Percentiles rank a stretch among this genome's conserved stretches.
phyloP scores from a whole-genome alignment of 2,329 filamentous ascomycete species.

The Cercospora berteroae region DNA sequence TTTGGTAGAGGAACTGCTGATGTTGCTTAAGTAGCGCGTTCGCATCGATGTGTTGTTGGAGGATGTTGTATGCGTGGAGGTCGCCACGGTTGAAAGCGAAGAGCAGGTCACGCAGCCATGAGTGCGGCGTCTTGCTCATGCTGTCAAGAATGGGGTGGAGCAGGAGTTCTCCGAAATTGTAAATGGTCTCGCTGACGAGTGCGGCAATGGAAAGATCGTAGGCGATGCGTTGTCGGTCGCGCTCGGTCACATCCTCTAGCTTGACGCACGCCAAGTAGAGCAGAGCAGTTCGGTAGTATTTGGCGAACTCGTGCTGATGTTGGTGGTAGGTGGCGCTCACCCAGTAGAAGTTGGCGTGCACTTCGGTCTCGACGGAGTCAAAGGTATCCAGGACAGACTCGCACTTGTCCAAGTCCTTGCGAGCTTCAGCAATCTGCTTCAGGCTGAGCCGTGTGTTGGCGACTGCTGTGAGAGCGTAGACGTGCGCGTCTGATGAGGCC shows the following conservation, averaged over 20 bases:
- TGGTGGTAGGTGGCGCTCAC: conserved; percentile 93
- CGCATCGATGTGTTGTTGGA: conserved; percentile 68
- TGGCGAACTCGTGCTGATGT: conserved; percentile 85
- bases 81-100: conserved; percentile 98
- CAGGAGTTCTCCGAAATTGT: conserved; percentile 99
- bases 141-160: conserved; percentile 93
- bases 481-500: conserved; percentile 89
- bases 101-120: conserved; percentile 91
- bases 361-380: conserved; percentile 90
- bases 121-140: conserved; percentile 69
- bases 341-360: conserved; percentile 95
- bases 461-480: conserved; percentile 88
- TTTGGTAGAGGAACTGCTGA: conserved; percentile 83
- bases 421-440: conserved; percentile 74
- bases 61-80: conserved; percentile 77
- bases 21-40: conserved; percentile 78
- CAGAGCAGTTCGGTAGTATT: conserved; percentile 96
- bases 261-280: conserved; percentile 97
- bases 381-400: conserved; percentile 87
- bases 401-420: conserved; percentile 81
- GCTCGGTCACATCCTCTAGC: conserved; percentile 66
- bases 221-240: conserved; percentile 77
- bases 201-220: conserved; percentile 93
- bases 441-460: conserved; percentile 83
- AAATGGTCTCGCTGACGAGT: conserved; percentile 89